Evolutionary conservation across 257 asterid genomes (phyloP), one percentile per base, ranked within the genome.

Genomic region (Fraxinus pennsylvanica): DNA sequence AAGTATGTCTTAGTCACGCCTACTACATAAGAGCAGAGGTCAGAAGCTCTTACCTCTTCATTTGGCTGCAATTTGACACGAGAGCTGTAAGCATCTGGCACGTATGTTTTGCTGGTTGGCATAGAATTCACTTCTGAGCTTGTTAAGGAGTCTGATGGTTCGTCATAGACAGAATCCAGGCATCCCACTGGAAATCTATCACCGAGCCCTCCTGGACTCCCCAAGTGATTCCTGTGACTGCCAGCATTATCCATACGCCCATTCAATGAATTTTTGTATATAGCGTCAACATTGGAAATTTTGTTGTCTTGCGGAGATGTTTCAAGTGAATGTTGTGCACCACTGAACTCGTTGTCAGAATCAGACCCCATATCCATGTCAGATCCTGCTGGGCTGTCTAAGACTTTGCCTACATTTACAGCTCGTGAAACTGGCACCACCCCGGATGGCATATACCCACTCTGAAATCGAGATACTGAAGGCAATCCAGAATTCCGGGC

Each of bases 281-380:
- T 75, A 2, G 77, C 57, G 45, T 73, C 71, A 72, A 89, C 88
- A 79, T 83, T 85, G n/a, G 76, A 81, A 72, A 84, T 78, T 82
- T 86, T 92, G 73, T 91, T 91, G 80, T 95, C 99, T 75, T 93
- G 98, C 4, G 97, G 96, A 0, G 98, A 92, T 29, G 96, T 87
- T 80, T 92, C 96, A 6, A 87, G 82, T 0, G 98, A 90, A 74
- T 87, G 89, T 6, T 86, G 87, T 19, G 86, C 81, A 33, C 89
- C 96, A 38, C 86, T 82, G 74, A 80, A 73, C 74, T 88, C 96
- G 9, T 82, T 85, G 7, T 94, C 98, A 0, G 99, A 94, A 77
- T 91, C 97, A 4, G 96, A 90, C 69, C 84, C 80, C 9, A 88
- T 85, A 65, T 89, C 93, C 96, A 90, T 88, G 78, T 91, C 97